Conservation (phyloP, 331 rosid genomes). For the Prunus yedoensis region DNA sequence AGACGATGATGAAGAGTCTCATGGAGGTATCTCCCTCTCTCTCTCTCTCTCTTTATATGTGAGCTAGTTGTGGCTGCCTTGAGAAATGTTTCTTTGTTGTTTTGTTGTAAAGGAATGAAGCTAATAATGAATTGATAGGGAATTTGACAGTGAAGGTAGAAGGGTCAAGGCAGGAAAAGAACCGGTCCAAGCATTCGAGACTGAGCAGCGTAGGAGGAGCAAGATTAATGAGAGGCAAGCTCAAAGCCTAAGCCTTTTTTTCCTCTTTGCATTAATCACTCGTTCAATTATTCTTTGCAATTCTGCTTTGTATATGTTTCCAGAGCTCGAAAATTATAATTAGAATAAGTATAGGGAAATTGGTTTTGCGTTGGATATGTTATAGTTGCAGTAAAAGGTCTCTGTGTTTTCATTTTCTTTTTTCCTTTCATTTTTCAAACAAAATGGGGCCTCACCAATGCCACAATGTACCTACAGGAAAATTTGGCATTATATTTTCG, state of each 20-base stretch:
- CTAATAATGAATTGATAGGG: neutral
- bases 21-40: slow-evolving; percentile 15
- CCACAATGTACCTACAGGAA: neutral
- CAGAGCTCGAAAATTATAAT: neutral
- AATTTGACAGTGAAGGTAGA: slow-evolving; percentile 54
- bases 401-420: neutral
- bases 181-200: slow-evolving; percentile 90
- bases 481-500: neutral
- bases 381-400: neutral
- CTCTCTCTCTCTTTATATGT: neutral
- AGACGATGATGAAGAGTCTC: slow-evolving; percentile 53
- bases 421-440: too few relatives aligned
- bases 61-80: neutral
- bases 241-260: slow-evolving; percentile 5
- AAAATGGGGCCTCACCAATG: neutral
- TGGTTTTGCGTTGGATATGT: neutral
- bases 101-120: neutral
- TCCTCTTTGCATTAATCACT: neutral
- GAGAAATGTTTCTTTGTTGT: neutral
- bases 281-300: neutral
- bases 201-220: slow-evolving; percentile 93
- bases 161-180: slow-evolving; percentile 64
- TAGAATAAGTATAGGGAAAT: neutral
- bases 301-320: neutral
- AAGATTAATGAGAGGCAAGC: slow-evolving; percentile 88